A percentile compares a stretch with the other conserved stretches of the same genome.
phyloP scores from a whole-genome alignment of 371 early-diverging fungal genomes.

The Mucor velutinosus region DNA sequence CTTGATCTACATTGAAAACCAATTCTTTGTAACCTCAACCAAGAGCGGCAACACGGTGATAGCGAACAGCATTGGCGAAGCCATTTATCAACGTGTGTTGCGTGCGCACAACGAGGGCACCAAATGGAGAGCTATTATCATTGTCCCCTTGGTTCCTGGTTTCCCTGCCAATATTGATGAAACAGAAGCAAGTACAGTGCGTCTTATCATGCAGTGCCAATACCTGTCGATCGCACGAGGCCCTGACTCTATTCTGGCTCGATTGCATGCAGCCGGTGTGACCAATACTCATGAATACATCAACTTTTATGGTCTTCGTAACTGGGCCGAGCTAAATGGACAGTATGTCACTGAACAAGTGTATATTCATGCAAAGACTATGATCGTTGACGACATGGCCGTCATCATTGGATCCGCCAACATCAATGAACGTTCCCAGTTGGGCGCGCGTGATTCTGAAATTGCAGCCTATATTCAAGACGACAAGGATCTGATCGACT shows the following conservation, averaged over 20 bases:
- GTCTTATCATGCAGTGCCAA: constrained; percentile 79
- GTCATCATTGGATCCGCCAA: constrained; percentile 89
- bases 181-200: constrained; percentile 70
- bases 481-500: constrained; percentile 51
- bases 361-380: constrained; percentile 82
- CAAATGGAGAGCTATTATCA: constrained; percentile 78
- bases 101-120: constrained; percentile 62
- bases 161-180: constrained; percentile 79
- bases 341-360: constrained; percentile 78
- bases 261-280: constrained; percentile 63
- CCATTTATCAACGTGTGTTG: constrained; percentile 75
- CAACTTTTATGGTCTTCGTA: constrained; percentile 65
- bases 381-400: constrained; percentile 84
- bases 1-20: constrained; percentile 86
- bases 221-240: constrained; percentile 76
- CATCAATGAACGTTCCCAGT: constrained; percentile 81
- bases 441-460: constrained; percentile 89
- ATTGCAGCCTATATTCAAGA: constrained; percentile 80
- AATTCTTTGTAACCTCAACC: constrained; percentile 75
- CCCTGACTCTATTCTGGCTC: constrained; percentile 63
- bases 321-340: constrained; percentile 49
- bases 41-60: constrained; percentile 46
- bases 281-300: constrained; percentile 63
- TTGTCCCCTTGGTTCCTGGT: constrained; percentile 88
- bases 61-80: constrained; percentile 74